Evolutionary conservation across 1,139 yeast species (phyloP), one percentile per base, ranked within the genome.

Genomic region (Starmera stellimalicola): DNA sequence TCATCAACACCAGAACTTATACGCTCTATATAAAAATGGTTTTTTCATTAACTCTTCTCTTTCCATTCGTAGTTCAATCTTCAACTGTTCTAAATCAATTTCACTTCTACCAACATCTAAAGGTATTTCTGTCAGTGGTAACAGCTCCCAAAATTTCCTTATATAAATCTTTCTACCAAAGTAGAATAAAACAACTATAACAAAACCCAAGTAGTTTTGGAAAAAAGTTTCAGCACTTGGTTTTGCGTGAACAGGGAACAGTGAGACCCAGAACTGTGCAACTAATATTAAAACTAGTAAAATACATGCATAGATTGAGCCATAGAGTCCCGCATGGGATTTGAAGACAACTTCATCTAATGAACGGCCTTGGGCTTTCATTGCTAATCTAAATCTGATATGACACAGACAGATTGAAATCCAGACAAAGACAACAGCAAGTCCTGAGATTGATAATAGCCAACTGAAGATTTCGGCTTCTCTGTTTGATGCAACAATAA

Each of bases 341-440:
- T 62, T 63, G 57, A 68, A 82, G 4, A 79, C 68, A 40, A 83
- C 63, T 52, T 82, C 93, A 35, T 67, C 70, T 12, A 72, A 55
- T 16, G 65, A 59, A 55, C 85, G 69, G 33, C 81, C 81, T 56
- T 77, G 77, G 12, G 51, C 68, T 28, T 55, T 54, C 60, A 82
- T 64, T 4, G 87, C 93, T 31, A 65, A 54, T 61, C 94, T 73
- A 59, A 80, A 79, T 54, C 88, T 69, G 36, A 83, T 61, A 46
- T 75, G 87, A 52, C 82, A 75, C 35, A 74, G 50, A 50, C 78
- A 73, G 44, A 82, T 76, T 4, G 88, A 74, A 32, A 77, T 74
- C 94, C 94, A 83, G 7, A 88, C 79, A 60, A 81, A 79, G 40
- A 82, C 63, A 3, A 87, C 71, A 17, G 87, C 76, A 43, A 82